Evolutionary conservation across 202 grass and related monocot species (phyloP), one percentile per base, ranked within the genome.

Genomic region (Elaeis oleifera): DNA sequence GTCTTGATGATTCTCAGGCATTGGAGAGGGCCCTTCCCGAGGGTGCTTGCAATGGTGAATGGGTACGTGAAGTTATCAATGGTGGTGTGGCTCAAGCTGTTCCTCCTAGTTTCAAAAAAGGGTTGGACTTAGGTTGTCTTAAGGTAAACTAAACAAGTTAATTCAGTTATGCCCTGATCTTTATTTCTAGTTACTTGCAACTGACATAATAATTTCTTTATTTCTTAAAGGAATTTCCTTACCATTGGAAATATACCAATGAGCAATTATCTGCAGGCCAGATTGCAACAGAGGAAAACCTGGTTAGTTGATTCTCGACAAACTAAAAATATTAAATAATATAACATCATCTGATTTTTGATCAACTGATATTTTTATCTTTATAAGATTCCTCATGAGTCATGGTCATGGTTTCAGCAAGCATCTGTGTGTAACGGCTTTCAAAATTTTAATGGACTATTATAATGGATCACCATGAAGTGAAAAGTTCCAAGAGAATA

Each of bases 21-120:
- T 23, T 28, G 23, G 80, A 80, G 23, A 84, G 76, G 67, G 64
- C 51, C 8, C 66, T 84, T 54, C 88, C 88, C 0, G 86, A 90
- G 54, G 68, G 62, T 64, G 81, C 91, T 4, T 73, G 51, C 3
- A 84, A 76, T 44, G 87, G 80, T 2, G 67, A 81, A 71, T 96
- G 91, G 91, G 81, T 85, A 48, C 71, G 18, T 50, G 84, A 96
- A 71, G 70, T 96, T 63, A 69, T 90, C 19, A 54, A 23, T 6
- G 81, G 73, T 69, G 84, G 79, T 36, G 26, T 26, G 0, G 76
- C 87, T 5, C 76, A 79, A 64, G 78, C 56, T 54, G 64, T 69
- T 54, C 87, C 91, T 48, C 91, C 91, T 6, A 83, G 80, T 21
- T 96, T 90, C 53, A 85, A 61, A 36, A 78, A 81, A 71, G 81